Evolutionary conservation across 2,329 filamentous ascomycete species (phyloP), one percentile per base, ranked within the genome.

Genomic region (Didymella lethalis): DNA sequence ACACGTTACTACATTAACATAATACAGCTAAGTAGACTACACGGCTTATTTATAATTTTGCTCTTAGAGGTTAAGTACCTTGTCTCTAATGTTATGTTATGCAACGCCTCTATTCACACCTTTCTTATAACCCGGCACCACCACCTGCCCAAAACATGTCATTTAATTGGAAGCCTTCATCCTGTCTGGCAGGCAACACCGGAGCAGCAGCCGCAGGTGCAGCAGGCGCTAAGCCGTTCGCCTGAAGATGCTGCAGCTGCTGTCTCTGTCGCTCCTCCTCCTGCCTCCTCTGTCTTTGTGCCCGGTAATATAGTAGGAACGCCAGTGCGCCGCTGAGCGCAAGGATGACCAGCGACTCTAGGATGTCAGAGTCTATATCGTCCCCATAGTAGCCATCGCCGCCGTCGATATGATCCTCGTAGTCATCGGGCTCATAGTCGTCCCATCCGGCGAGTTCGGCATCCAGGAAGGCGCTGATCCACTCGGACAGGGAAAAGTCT

Each of bases 271-370:
- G 66, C 60, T 76, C 72, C 59, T 81, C 81, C 64, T 83, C 81
- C 63, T 79, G 77, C 50, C 77, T 58, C 34, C 78, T 69, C 64
- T 79, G 77, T 65, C 88, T 82, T 71, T 92, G 90, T 87, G 82
- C 71, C 87, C 88, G 83, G 75, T 95, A 94, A 77, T 93, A 96
- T 16, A 98, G 84, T 31, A 98, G 81, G 51, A 91, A 86, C 0
- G 90, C 87, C 53, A 98, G 82, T 0, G 88, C 87, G 14, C 88
- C 87, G 0, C 91, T 89, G 14, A 98, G 80, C 1, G 86, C 89
- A 14, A 97, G 82, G 62, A 99, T 96, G 44, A 96, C 81, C 25
- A 97, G 78, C 43, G 90, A 94, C 77, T 98, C 95, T 11, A 97
- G 66, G 16, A 97, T 80, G 12, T 92, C 91, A 46, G 93, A 92